Conservation (phyloP, 208 protist genomes). For the Trypanosoma brucei region DNA sequence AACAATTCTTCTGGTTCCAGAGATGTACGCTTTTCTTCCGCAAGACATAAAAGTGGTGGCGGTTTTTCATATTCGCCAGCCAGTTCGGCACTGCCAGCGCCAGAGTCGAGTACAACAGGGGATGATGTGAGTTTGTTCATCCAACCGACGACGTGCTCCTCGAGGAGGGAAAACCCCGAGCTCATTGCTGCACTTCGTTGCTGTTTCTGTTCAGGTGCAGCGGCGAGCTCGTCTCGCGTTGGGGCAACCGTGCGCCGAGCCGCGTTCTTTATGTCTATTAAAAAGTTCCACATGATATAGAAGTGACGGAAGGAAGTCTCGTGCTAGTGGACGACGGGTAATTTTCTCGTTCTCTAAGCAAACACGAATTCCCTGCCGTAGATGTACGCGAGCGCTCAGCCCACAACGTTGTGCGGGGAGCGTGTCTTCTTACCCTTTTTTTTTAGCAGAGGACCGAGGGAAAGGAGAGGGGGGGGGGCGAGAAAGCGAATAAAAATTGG, state of each 20-base stretch:
- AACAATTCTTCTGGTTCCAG: constrained; percentile 32
- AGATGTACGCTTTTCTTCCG: constrained; percentile 18
- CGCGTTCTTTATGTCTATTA: constrained; percentile 2
- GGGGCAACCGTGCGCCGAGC: constrained; percentile 8
- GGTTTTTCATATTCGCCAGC: constrained; percentile 22
- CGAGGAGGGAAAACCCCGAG: constrained; percentile 15
- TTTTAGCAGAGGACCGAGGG: too few species aligned
- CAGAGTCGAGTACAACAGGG: constrained; percentile 12
- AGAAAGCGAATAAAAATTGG: too few species aligned
- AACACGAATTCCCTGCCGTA: too few species aligned
- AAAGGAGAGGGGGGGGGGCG: too few species aligned
- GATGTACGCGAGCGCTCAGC: too few species aligned
- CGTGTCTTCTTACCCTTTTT: too few species aligned
- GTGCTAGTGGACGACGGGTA: not conserved
- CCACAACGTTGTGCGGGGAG: too few species aligned
- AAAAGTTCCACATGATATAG: constrained; percentile 17
- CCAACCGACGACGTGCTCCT: constrained; percentile 7
- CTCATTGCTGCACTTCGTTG: constrained; percentile 1
- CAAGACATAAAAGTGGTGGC: constrained; percentile 33
- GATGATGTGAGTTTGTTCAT: constrained; percentile 38
- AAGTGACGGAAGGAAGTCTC: too few species aligned
- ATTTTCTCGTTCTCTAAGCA: too few species aligned
- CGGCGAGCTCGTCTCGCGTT: not conserved
- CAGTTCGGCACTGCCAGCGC: constrained; percentile 20
- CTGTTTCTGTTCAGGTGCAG: not conserved